Percentiles rank a stretch among this genome's conserved stretches.
phyloP scores from a whole-genome alignment of 1,284 basidiomycete species.

The Papiliotrema nemorosa region DNA sequence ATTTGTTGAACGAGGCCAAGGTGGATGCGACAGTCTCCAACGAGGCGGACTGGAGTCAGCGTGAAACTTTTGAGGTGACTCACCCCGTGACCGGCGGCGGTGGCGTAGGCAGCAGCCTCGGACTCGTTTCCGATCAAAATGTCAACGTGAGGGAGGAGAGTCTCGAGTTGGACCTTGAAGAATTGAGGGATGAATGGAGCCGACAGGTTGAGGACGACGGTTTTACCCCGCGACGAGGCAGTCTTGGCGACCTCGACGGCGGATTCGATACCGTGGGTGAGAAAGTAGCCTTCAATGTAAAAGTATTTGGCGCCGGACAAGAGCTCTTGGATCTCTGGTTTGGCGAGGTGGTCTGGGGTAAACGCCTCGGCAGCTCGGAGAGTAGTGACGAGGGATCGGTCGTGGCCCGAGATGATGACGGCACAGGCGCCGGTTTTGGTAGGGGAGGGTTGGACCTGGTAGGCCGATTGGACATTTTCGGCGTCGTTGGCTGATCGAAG shows the following conservation, averaged over 20 bases:
- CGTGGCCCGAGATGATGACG: constrained; percentile 88
- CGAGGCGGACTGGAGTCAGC: constrained; percentile 52
- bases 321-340: constrained; percentile 70
- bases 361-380: constrained; percentile 89
- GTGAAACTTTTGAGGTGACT: constrained; percentile 11
- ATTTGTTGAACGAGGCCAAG: constrained; percentile 63
- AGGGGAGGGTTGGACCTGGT: constrained; percentile 74
- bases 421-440: constrained; percentile 95
- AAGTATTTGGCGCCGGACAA: constrained; percentile 78
- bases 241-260: constrained; percentile 75
- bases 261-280: constrained; percentile 83
- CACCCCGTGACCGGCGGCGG: constrained; percentile 56
- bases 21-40: constrained; percentile 65
- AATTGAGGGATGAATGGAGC: constrained; percentile 97
- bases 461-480: constrained; percentile 85
- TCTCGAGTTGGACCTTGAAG: constrained; percentile 76
- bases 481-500: constrained; percentile 88
- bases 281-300: constrained; percentile 97
- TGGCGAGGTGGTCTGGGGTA: constrained; percentile 70
- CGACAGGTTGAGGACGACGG: constrained; percentile 88
- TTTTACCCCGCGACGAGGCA: constrained; percentile 74
- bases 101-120: constrained; percentile 85
- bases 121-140: constrained; percentile 90
- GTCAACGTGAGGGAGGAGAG: constrained; percentile 77
- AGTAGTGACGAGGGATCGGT: constrained; percentile 89